These are phyloP conservation scores for Fusarium penzigii DNA, from an alignment of 2,329 filamentous ascomycete genomes.

Conservation along the genomic window DNA sequence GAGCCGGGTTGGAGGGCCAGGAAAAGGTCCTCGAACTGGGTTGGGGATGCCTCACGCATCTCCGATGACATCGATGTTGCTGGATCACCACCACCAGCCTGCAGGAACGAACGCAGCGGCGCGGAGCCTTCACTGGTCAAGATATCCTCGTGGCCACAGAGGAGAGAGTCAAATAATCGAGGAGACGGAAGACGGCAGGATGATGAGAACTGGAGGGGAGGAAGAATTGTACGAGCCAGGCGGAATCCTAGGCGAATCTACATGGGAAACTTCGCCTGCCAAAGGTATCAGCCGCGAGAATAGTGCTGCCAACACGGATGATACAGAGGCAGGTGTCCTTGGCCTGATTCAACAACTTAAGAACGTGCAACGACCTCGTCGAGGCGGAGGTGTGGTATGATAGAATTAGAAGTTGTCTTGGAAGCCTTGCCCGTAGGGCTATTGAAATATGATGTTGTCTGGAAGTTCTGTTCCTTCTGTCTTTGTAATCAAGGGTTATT, in stretches of 20 bases:
- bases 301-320: constrained; percentile 47
- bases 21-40: constrained; percentile 34
- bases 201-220: constrained; percentile 51
- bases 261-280: constrained; percentile 59
- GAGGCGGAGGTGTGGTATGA: constrained; percentile 41
- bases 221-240: constrained; percentile 52
- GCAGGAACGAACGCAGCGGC: constrained; percentile 46
- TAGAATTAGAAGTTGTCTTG: constrained; percentile 1
- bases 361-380: constrained; percentile 54
- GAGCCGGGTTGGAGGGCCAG: constrained; percentile 40
- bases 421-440: too few species aligned
- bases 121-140: constrained; percentile 49
- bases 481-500: too few species aligned
- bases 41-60: constrained; percentile 53
- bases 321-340: constrained; percentile 55
- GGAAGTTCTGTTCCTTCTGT: too few species aligned
- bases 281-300: constrained; percentile 53
- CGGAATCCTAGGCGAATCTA: constrained; percentile 57
- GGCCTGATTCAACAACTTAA: constrained; percentile 61
- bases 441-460: too few species aligned
- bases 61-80: constrained; percentile 70
- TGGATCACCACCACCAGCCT: constrained; percentile 77
- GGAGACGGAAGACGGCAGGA: constrained; percentile 49
- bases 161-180: constrained; percentile 56
- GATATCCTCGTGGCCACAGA: constrained; percentile 47